These are phyloP conservation scores for Epichloe festucae DNA, from an alignment of 2,329 filamentous ascomycete genomes.

Conservation along the genomic window DNA sequence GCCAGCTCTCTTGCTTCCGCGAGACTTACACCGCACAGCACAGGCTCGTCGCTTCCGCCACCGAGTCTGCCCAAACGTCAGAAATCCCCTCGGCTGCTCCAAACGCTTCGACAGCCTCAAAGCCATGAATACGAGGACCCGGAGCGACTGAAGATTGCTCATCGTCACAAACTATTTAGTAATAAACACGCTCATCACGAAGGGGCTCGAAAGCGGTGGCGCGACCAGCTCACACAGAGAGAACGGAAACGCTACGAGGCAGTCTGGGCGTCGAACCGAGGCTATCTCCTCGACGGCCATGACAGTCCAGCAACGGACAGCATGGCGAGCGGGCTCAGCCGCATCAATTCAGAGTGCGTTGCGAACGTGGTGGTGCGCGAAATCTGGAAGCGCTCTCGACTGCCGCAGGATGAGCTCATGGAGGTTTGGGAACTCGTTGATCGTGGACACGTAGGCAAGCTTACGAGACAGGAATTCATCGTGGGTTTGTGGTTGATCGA, in stretches of 20 bases:
- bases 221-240: constrained; percentile 56
- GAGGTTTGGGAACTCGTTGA: constrained; percentile 71
- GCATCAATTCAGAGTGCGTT: constrained; percentile 37
- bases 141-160: constrained; percentile 30
- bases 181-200: constrained; percentile 63
- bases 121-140: constrained; percentile 40
- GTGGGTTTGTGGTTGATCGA: constrained; percentile 76
- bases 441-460: constrained; percentile 35
- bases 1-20: constrained; percentile 60
- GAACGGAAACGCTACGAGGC: constrained; percentile 75
- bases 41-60: constrained; percentile 21
- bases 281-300: constrained; percentile 30
- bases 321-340: constrained; percentile 8
- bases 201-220: constrained; percentile 62
- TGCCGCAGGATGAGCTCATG: constrained; percentile 54
- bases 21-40: constrained; percentile 31
- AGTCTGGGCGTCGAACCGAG: constrained; percentile 72
- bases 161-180: constrained; percentile 39
- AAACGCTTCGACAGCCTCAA: constrained; percentile 49
- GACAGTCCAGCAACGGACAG: constrained; percentile 8
- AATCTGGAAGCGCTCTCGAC: constrained; percentile 59
- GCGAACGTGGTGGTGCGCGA: constrained; percentile 58
- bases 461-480: constrained; percentile 62
- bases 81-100: constrained; percentile 42
- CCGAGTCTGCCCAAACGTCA: constrained; percentile 28